Evolutionary conservation across 2,329 filamentous ascomycete species (phyloP).

Genomic region (Nemania sp.): DNA sequence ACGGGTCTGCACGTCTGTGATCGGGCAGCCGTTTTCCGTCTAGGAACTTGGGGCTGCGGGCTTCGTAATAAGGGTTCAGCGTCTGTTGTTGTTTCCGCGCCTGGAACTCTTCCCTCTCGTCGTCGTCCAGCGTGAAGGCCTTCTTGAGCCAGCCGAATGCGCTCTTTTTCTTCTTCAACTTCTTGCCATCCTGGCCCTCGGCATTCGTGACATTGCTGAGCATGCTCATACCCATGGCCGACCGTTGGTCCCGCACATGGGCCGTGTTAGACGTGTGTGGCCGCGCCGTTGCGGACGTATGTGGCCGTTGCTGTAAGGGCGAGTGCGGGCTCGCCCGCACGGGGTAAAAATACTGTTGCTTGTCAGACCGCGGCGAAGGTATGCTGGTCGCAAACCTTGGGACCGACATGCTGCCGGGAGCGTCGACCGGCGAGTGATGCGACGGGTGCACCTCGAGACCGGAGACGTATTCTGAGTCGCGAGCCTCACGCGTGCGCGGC

Average conservation of each 20-base stretch:
- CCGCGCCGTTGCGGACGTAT: conserved; percentile 52
- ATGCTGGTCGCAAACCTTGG: conserved; percentile 47
- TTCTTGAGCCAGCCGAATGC: conserved; percentile 72
- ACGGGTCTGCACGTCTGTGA: conserved; percentile 15
- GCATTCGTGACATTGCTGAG: conserved; percentile 57
- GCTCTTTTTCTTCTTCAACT: conserved; percentile 65
- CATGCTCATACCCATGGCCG: conserved; percentile 61
- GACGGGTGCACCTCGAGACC: conserved; percentile 49
- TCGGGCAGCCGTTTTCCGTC: conserved; percentile 55
- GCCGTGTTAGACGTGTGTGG: conserved; percentile 43
- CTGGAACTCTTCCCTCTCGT: conserved; percentile 64
- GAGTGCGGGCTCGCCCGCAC: conserved; percentile 67
- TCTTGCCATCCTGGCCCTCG: conserved; percentile 46
- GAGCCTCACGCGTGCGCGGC: conserved; percentile 42
- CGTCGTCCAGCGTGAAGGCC: conserved; percentile 67
- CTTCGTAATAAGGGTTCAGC: conserved; percentile 55
- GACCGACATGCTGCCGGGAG: conserved; percentile 42
- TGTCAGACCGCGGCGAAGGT: conserved; percentile 56
- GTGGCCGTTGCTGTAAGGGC: conserved; percentile 63
- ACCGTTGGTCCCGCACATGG: conserved; percentile 55
- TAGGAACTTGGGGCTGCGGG: conserved; percentile 56
- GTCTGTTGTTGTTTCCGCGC: conserved; percentile 53
- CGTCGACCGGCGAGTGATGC: conserved; percentile 42
- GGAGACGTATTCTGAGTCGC: conserved; percentile 55
- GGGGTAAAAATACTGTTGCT: conserved; percentile 63